Evolutionary conservation across 768 basidiomycete species (phyloP), one percentile per base, ranked within the genome.

Genomic region (Myochromella boudieri): DNA sequence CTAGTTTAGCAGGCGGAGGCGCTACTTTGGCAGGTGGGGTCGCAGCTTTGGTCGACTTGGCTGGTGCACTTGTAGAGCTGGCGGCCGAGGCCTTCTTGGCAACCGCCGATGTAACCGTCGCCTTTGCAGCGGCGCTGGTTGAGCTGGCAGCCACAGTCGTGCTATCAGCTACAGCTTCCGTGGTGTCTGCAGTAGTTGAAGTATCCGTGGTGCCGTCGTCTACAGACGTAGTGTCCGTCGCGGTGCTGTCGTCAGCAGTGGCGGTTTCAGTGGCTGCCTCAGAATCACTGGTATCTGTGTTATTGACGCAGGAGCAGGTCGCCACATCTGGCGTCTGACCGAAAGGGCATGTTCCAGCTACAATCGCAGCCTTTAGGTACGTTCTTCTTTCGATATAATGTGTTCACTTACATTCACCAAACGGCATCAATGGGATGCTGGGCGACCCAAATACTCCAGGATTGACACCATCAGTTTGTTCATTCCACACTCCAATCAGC

Each of bases 301-400:
- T 49, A 48, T 51, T 55, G 6, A 60, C 31, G 56, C 76, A 77
- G 28, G 64, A 60, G 60, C 76, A 76, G 22, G 68, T 66, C 14
- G 53, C 59, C 21, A 72, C 61, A 50, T 77, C 70, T 1, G 76
- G 65, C 8, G 57, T 61, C 52, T 61, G 60, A 8, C 74, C 77
- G 21, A 67, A 68, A 2, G 76, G 77, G 56, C 76, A 78, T 10
- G 75, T 71, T 14, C 67, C 73, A 48, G 60, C 76, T 76, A 42
- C 8, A 29, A 37, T 44, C 17, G 5, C 21, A 17, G 28, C 37
- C 38, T 20, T 37, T 21, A 15, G 14, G 15, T 11, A 42, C 11
- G 36, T 31, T 12, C 36, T 8, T 22, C 33, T 6, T 15, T 17
- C 36, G 15, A 27, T 37, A 40, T 6, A 11, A 42, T 9, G 6